phyloP scores from a whole-genome alignment of 2,329 filamentous ascomycete genomes.

The Seiridium unicorne region DNA sequence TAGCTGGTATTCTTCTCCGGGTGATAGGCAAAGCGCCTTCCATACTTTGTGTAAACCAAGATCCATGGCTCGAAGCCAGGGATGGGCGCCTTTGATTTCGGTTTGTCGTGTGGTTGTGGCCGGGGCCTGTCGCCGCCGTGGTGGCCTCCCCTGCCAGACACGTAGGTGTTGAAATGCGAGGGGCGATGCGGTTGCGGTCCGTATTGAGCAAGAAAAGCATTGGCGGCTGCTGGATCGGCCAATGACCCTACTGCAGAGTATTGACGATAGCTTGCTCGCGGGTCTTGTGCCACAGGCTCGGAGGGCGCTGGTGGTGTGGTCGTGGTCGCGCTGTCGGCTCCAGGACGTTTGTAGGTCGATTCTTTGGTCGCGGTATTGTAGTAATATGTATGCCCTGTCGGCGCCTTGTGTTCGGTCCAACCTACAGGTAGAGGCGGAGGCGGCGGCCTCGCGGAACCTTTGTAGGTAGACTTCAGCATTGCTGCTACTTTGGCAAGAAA shows the following conservation, averaged over 20 bases:
- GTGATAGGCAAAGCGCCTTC: slow-evolving; percentile 88
- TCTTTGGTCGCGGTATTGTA: slow-evolving; percentile 80
- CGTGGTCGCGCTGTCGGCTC: slow-evolving; percentile 20
- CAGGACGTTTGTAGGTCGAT: slow-evolving; percentile 84
- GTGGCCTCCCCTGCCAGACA: slow-evolving; percentile 36
- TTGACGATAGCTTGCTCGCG: slow-evolving; percentile 39
- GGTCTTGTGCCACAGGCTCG: slow-evolving; percentile 21
- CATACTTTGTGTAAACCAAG: slow-evolving; percentile 88
- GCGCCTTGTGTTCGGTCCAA: slow-evolving; percentile 93
- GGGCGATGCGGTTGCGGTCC: slow-evolving; percentile 36
- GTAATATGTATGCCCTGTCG: slow-evolving; percentile 84
- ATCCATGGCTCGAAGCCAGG: slow-evolving; percentile 85
- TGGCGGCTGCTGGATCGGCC: slow-evolving; percentile 55
- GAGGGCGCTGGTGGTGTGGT: slow-evolving; percentile 4
- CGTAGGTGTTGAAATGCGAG: slow-evolving; percentile 25
- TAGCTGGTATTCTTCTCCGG: slow-evolving; percentile 82
- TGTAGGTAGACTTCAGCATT: slow-evolving; percentile 80
- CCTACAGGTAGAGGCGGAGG: slow-evolving; percentile 68
- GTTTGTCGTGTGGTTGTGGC: slow-evolving; percentile 74
- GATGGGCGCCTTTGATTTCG: slow-evolving; percentile 75
- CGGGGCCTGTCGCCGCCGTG: slow-evolving; percentile 55
- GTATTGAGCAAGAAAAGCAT: slow-evolving; percentile 59
- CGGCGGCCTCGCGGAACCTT: slow-evolving; percentile 44
- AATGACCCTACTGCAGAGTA: slow-evolving; percentile 41
- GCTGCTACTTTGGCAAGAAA: too few species aligned